Evolutionary conservation across 2,329 filamentous ascomycete species (phyloP), one percentile per base, ranked within the genome.

Genomic region (Aureobasidium namibiae): DNA sequence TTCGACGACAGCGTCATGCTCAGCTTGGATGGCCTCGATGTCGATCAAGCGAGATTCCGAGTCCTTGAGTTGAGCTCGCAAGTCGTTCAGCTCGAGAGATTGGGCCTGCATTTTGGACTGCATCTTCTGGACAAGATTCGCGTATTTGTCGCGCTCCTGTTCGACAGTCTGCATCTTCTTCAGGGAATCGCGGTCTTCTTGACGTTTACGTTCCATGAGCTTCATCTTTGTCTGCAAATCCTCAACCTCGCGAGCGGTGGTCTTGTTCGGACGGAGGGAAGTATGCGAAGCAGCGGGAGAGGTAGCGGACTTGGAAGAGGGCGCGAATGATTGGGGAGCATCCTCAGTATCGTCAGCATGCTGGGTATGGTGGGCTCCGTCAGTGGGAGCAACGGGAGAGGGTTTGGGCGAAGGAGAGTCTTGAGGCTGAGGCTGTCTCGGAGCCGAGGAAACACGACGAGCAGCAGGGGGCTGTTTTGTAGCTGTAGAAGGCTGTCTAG

Each of bases 21-120:
- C 91, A 8, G 89, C 88, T 69, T 94, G 87, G 57, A 88, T 78
- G 31, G 81, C 79, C 65, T 92, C 89, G 2, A 94, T 77, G 23
- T 84, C 78, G 60, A 88, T 84, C 21, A 91, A 79, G 49, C 82
- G 83, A 21, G 79, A 73, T 68, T 94, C 85, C 0, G 86, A 82
- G 65, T 95, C 89, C 67, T 90, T 91, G 44, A 95, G 72, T 67
- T 88, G 81, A 68, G 88, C 89, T 63, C 88, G 86, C 26, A 96
- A 74, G 16, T 92, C 87, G 0, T 77, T 76, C 62, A 90, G 85
- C 68, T 97, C 92, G 65, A 89, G 83, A 63, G 92, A 87, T 60
- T 92, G 87, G 0, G 89, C 84, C 68, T 95, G 90, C 63, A 90
- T 91, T 72, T 96, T 97, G 39, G 84, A 80, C 69, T 96, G 90